Base-by-base conservation (phyloP, 495 filamentous ascomycete genomes). In the Tuber calosporum region DNA sequence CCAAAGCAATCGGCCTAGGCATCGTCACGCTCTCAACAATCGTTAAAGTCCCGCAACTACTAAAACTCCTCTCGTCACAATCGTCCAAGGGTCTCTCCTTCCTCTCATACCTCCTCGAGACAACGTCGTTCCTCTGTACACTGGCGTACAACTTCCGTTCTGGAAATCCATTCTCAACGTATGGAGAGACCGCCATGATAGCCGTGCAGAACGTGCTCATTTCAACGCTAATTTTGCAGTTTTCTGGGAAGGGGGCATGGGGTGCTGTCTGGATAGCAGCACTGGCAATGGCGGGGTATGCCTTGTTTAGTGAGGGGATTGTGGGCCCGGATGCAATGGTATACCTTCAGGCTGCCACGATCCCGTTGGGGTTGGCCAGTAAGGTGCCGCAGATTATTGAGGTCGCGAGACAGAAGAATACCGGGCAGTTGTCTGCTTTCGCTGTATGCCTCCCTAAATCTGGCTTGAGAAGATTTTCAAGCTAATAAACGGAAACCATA, bases 351-450 rank as follows among this genome's bases (percentile, higher is more conserved):
- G 91, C 90, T 4, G 92, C 90, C 74, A 93, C 93, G 0, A 95
- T 94, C 30, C 86, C 89, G 41, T 82, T 99, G 73, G 88, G 91
- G 40, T 87, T 97, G 43, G 91, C 90, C 38, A 95, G 92, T 85
- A 98, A 98, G 86, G 81, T 92, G 69, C 96, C 95, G 73, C 95
- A 98, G 86, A 97, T 98, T 77, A 85, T 86, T 71, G 89, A 92
- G 37, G 92, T 97, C 82, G 93, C 89, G 85, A 86, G 86, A 74
- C 84, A 96, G 82, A 93, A 93, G 37, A 90, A 92, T 48, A 99
- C 95, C 19, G 95, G 95, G 69, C 94, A 97, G 86, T 85, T 99
- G 81, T 96, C 92, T 82, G 96, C 96, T 72, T 97, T 97, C 83
- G 92, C 93, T 71, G 95, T 97, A 86, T 85, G 91, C 68, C 53